A percentile compares a stretch with the other conserved stretches of the same genome.
phyloP scores from a whole-genome alignment of 2,329 filamentous ascomycete genomes.

The Onygena corvina region DNA sequence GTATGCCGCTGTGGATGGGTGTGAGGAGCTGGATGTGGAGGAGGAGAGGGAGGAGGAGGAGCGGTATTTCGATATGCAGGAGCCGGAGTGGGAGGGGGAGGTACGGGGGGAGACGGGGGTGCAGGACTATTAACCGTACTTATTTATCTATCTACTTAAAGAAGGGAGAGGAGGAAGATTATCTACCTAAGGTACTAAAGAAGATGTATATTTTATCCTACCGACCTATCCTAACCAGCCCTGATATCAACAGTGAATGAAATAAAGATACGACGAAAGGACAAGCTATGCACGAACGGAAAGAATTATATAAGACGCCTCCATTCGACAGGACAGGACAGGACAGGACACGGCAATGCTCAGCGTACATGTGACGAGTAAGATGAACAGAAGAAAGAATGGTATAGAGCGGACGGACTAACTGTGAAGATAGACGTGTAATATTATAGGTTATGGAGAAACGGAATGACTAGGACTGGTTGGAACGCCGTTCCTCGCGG shows the following conservation, averaged over 20 bases:
- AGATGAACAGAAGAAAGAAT: neutral
- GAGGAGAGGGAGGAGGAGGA: constrained; percentile 55
- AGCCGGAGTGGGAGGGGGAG: constrained; percentile 46
- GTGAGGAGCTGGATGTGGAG: constrained; percentile 59
- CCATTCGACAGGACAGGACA: neutral
- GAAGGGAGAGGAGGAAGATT: neutral
- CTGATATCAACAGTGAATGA: neutral
- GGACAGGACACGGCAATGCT: neutral
- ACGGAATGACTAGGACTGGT: neutral
- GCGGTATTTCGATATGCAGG: constrained; percentile 68
- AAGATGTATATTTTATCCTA: too few species aligned
- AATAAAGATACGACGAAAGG: neutral
- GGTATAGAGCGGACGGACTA: neutral
- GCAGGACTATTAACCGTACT: constrained; percentile 50
- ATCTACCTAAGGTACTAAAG: too few species aligned
- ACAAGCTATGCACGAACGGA: neutral
- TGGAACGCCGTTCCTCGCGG: neutral
- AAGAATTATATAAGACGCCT: neutral
- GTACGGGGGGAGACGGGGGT: constrained; percentile 53
- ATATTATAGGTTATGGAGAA: neutral
- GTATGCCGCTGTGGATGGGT: constrained; percentile 57
- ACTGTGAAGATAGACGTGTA: neutral
- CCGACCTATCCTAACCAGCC: too few species aligned
- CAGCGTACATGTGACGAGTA: neutral
- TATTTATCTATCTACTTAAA: neutral